phyloP scores from a whole-genome alignment of 2,329 filamentous ascomycete genomes.

The Monosporascus sp. region DNA sequence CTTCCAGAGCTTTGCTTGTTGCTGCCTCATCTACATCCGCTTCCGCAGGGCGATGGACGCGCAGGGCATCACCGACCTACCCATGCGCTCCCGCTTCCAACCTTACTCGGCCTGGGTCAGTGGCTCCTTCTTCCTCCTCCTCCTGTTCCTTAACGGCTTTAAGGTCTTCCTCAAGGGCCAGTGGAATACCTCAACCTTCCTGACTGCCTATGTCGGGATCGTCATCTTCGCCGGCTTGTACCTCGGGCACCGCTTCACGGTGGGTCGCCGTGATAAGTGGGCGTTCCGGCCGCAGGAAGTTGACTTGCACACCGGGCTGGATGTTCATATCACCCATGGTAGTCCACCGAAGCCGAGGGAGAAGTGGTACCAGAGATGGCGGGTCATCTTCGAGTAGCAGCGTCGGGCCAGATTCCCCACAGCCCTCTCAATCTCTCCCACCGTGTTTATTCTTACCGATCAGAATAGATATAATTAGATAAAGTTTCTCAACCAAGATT shows the following conservation, averaged over 20 bases:
- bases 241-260: constrained; percentile 35
- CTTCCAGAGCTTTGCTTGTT: constrained; percentile 48
- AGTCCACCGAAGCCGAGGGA: not conserved
- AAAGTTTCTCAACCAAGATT: no score
- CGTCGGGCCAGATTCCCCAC: not conserved
- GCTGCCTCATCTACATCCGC: constrained; percentile 50
- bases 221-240: constrained; percentile 55
- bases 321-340: not conserved
- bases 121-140: constrained; percentile 44
- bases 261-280: constrained; percentile 40
- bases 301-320: constrained; percentile 45
- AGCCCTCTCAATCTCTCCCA: not conserved
- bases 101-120: constrained; percentile 52
- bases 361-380: constrained; percentile 1
- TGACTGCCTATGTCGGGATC: constrained; percentile 60
- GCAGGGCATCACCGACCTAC: constrained; percentile 40
- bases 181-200: constrained; percentile 51
- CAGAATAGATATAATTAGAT: no score
- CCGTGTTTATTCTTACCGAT: no score
- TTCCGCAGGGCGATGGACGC: constrained; percentile 46
- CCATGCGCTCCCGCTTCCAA: constrained; percentile 49
- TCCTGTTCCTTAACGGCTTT: constrained; percentile 59
- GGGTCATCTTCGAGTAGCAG: not conserved
- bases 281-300: constrained; percentile 41
- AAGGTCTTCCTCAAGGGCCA: constrained; percentile 55